These are phyloP conservation scores for Neoarthrinium moseri DNA, from an alignment of 2,329 filamentous ascomycete genomes.

Conservation along the genomic window DNA sequence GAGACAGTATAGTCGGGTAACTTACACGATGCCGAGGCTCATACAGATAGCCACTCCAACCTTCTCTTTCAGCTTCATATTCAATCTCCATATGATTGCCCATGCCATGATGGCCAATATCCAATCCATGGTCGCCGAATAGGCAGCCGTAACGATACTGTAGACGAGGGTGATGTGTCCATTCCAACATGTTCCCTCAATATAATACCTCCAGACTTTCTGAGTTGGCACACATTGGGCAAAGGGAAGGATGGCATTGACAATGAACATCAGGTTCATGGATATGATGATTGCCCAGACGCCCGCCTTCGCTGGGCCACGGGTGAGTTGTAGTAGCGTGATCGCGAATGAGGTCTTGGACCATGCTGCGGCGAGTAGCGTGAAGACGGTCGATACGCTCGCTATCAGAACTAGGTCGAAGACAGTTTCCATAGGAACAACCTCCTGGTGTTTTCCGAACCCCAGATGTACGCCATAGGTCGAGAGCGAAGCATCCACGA, in stretches of 20 bases:
- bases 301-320: constrained; percentile 21
- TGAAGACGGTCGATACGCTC: constrained; percentile 4
- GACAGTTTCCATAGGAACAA: background rate
- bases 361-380: constrained; percentile 30
- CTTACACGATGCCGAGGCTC: constrained; percentile 32
- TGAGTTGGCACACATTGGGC: constrained; percentile 14
- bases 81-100: constrained; percentile 32
- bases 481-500: background rate
- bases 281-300: constrained; percentile 31
- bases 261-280: constrained; percentile 22
- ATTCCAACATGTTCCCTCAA: constrained; percentile 16
- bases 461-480: constrained; percentile 8
- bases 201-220: constrained; percentile 11
- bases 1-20: background rate
- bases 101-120: constrained; percentile 35
- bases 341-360: constrained; percentile 38
- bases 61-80: constrained; percentile 36
- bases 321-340: constrained; percentile 29
- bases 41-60: constrained; percentile 33
- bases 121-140: constrained; percentile 33
- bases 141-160: constrained; percentile 18
- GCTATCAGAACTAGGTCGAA: background rate
- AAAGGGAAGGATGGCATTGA: constrained; percentile 23
- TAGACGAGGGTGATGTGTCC: constrained; percentile 15
- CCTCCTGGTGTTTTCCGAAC: constrained; percentile 7